Evolutionary conservation across 129 eudicot genomes (phyloP), one percentile per base, ranked within the genome.

Genomic region (Helianthus tuberosus): DNA sequence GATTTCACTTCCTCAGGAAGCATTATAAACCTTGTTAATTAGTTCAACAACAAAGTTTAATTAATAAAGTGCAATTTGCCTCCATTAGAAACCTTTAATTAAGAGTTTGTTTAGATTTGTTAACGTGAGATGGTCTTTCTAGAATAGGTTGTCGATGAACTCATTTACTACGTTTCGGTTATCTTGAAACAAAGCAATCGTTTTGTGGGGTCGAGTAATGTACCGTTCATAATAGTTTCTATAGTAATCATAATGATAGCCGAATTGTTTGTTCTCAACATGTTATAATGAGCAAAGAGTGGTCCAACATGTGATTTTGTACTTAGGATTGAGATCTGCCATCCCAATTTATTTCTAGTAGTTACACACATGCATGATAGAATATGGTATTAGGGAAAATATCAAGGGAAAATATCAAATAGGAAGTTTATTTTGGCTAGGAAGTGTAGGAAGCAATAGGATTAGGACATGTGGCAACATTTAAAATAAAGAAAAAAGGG

Each of bases 171-270:
- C 52, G 46, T 69, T 77, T 62, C 50, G 61, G 51, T 74, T 62
- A 48, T 51, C 41, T 63, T 75, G 38, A 72, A 8, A 8, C 20
- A n/a, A 25, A 32, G 59, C 11, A 55, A 73, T 44, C 59, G 76
- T 49, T 38, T 49, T 6, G 71, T 70, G 76, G 81, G 72, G 77
- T 71, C 55, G 47, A 50, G 61, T 70, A 61, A 53, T 41, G 57
- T 61, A 60, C 17, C 6, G 46, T 49, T 77, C 72, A 43, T 77
- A 71, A 61, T 52, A 70, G 76, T 62, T 69, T 62, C 58, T n/a
- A n/a, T 41, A 13, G 72, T 78, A 65, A 78, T 70, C 65, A 78
- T 71, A 63, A 57, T 66, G 74, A 63, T 36, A 69, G 71, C 65
- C 76, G 71, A 60, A 77, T 69, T 60, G 65, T 69, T 77, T 43